These are phyloP conservation scores for Neurospora sp. DNA, from an alignment of 495 filamentous ascomycete genomes.

Conservation along the genomic window DNA sequence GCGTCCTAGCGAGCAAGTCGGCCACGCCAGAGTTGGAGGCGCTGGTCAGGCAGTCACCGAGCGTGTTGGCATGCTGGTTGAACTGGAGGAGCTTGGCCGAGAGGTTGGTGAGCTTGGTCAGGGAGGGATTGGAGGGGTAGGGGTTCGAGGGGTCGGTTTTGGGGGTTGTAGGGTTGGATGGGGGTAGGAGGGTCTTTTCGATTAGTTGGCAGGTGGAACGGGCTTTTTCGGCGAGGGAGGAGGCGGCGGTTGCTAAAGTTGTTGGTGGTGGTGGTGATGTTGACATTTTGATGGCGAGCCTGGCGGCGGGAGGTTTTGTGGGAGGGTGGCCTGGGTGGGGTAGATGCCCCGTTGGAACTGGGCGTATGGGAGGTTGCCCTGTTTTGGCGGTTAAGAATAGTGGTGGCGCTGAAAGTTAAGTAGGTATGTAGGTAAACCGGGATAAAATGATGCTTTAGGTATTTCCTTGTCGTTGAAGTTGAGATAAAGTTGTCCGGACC, in stretches of 20 bases:
- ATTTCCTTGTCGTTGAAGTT: neutral
- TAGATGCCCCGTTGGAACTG: too few species aligned
- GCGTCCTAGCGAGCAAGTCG: neutral
- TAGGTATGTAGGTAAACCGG: neutral
- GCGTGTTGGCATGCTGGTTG: constrained; percentile 2
- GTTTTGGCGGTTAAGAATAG: neutral
- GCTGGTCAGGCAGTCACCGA: neutral
- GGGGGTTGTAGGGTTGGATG: neutral
- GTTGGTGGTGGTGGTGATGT: neutral
- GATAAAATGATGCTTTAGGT: neutral
- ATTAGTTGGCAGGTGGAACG: neutral
- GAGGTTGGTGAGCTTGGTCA: neutral
- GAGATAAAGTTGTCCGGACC: neutral
- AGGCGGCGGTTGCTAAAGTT: neutral
- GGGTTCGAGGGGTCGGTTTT: neutral
- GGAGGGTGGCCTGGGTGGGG: too few species aligned
- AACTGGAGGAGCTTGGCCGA: constrained; percentile 3
- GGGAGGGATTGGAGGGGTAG: neutral
- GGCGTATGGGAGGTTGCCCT: neutral
- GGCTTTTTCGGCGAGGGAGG: neutral
- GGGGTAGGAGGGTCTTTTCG: neutral
- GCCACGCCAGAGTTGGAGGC: neutral
- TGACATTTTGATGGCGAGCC: neutral
- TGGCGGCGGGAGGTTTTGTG: neutral
- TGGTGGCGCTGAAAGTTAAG: too few species aligned